Base-by-base conservation (phyloP, 345 rosid species). In the Corchorus capsularis region DNA sequence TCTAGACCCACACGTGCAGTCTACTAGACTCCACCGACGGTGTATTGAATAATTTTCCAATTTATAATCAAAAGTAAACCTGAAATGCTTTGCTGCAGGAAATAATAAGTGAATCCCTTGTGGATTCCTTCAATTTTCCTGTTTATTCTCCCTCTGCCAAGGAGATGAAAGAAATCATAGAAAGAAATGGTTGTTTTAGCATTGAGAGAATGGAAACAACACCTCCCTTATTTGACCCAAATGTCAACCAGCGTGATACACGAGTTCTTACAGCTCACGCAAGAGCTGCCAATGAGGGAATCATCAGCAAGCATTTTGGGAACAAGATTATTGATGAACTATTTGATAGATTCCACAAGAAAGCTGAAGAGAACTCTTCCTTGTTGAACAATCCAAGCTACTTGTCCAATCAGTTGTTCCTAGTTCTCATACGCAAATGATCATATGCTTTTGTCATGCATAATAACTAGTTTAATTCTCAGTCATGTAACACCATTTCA, bases 41-140 rank as follows among this genome's bases (percentile, higher is more conserved):
- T n/a, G n/a, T n/a, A n/a, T n/a, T n/a, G n/a, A n/a, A n/a, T n/a
- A n/a, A n/a, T n/a, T n/a, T n/a, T n/a, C n/a, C n/a, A 3, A 50
- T 14, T 17, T 14, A 27, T 27, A 27, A 27, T 39, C 11, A 56
- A 4, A 39, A 55, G 8, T 56, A 11, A 56, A 20, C 32, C 20
- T 8, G 4, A 27, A 27, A 27, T 60, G 39, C 8, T 60, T 27
- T 27, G 32, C 3, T 5, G 2, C 60, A 80, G 85, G 88, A 81
- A 8, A 20, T 79, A 35, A 69, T 88, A 20, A 78, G 77, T 16
- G 87, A 84, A 77, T 81, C 56, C 9, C 39, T 67, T 27, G 76
- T 85, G 57, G 86, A 85, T 61, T 61, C 81, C 0, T 88, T 86
- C 73, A 88, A 84, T 65, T 20, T 86, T 4, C 89, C 91, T 0